Evolutionary conservation across 192 early-diverging fungal species (phyloP).

Genomic region (Rhizophagus prolifer): DNA sequence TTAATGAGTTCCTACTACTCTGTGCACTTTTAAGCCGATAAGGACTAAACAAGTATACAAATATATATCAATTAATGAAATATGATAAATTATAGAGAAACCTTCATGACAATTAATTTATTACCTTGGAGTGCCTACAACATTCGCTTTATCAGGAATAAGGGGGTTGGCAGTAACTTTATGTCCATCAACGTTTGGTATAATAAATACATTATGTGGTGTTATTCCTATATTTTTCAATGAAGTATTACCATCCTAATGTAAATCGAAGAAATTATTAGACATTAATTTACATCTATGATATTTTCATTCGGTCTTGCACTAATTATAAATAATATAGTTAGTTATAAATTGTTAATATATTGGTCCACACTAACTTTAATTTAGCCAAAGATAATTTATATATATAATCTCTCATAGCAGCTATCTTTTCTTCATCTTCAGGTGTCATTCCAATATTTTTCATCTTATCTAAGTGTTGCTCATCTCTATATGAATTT

Average conservation of each 20-base stretch:
- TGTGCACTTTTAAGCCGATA: conserved; percentile 13
- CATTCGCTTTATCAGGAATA: conserved; percentile 24
- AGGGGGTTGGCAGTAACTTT: background rate
- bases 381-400: conserved; percentile 61
- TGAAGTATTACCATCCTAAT: conserved; percentile 44
- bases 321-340: background rate
- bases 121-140: conserved; percentile 37
- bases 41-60: background rate
- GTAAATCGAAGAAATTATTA: background rate
- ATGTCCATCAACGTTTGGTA: conserved; percentile 40
- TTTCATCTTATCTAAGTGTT: conserved; percentile 53
- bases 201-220: conserved; percentile 70
- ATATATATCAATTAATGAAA: background rate
- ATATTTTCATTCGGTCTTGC: conserved; percentile 34
- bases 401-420: conserved; percentile 76
- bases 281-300: background rate
- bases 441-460: conserved; percentile 72
- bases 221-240: conserved; percentile 65
- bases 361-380: conserved; percentile 27
- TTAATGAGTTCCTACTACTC: conserved; percentile 11
- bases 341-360: background rate
- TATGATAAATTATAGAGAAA: background rate
- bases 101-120: background rate
- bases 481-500: conserved; percentile 45
- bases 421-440: conserved; percentile 70